Conservation (phyloP, 164 flowering plant species). For the Liquidambar formosana region DNA sequence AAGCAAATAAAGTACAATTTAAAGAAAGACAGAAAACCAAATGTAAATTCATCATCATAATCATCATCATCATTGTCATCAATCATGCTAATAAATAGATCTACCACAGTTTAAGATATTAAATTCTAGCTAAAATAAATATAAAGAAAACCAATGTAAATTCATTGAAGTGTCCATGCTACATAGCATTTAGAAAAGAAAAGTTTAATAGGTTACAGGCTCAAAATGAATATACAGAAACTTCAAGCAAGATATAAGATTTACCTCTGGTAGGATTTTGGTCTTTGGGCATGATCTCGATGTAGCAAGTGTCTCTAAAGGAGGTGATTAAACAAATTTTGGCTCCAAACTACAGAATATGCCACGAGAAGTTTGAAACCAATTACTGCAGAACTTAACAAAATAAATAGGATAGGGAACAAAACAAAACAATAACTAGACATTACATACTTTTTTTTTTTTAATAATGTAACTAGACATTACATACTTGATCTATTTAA, state of each 20-base stretch:
- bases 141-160: not conserved
- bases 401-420: not conserved
- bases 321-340: slow-evolving; percentile 88
- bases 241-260: not conserved
- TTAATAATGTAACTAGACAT: too few relatives aligned
- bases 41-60: too few relatives aligned
- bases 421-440: not conserved
- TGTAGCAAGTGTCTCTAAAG: slow-evolving; percentile 72
- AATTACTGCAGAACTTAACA: not conserved
- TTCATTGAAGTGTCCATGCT: too few relatives aligned
- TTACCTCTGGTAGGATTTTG: slow-evolving; percentile 63
- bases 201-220: not conserved
- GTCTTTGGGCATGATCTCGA: slow-evolving; percentile 82
- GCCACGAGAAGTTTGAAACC: not conserved
- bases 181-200: not conserved
- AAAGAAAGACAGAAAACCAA: too few relatives aligned
- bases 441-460: too few relatives aligned
- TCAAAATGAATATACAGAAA: not conserved
- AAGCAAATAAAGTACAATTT: too few relatives aligned
- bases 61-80: too few relatives aligned
- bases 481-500: too few relatives aligned
- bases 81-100: too few relatives aligned
- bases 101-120: too few relatives aligned
- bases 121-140: not conserved
- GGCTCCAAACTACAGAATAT: slow-evolving; percentile 64